Evolutionary conservation across 106 monocot species (phyloP).

Genomic region (Dendrobium huoshanense): DNA sequence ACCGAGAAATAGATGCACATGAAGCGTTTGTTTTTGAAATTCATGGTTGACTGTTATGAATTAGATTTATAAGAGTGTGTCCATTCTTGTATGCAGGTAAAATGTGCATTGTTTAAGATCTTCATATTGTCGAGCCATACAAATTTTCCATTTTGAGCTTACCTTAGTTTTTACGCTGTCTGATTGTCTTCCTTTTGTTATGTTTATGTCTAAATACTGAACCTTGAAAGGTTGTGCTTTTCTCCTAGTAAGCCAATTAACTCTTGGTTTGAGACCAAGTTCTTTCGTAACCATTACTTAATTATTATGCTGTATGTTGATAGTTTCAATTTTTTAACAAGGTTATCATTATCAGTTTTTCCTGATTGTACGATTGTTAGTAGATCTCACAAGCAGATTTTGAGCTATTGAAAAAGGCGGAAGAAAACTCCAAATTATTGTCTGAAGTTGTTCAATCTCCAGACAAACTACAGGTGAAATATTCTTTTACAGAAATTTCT

Average conservation of each 20-base stretch:
- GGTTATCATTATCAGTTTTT: not conserved
- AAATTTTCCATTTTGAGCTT: not conserved
- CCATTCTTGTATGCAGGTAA: not conserved
- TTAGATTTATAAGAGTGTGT: not conserved
- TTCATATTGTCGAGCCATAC: not conserved
- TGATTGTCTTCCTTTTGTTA: not conserved
- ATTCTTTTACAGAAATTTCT: not conserved
- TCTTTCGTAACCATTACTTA: not conserved
- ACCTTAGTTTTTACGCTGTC: not conserved
- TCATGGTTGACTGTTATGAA: not conserved
- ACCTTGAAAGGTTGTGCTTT: not conserved
- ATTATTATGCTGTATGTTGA: not conserved
- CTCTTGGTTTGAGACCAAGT: not conserved
- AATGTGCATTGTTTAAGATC: not conserved
- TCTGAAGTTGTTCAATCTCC: conserved; percentile 79
- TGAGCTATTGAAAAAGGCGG: conserved; percentile 40
- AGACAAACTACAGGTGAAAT: conserved; percentile 62
- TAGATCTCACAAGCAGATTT: conserved; percentile 78
- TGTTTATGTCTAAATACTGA: not conserved
- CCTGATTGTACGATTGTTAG: not conserved
- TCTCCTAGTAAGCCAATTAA: not conserved
- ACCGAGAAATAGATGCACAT: too few relatives aligned
- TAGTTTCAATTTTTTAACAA: not conserved
- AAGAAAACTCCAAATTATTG: conserved; percentile 56
- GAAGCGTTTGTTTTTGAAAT: too few relatives aligned